Percentiles rank a stretch among this genome's conserved stretches.
These are phyloP conservation scores for Macroventuria anomochaeta DNA, from an alignment of 2,329 filamentous ascomycete genomes.

Conservation along the genomic window DNA sequence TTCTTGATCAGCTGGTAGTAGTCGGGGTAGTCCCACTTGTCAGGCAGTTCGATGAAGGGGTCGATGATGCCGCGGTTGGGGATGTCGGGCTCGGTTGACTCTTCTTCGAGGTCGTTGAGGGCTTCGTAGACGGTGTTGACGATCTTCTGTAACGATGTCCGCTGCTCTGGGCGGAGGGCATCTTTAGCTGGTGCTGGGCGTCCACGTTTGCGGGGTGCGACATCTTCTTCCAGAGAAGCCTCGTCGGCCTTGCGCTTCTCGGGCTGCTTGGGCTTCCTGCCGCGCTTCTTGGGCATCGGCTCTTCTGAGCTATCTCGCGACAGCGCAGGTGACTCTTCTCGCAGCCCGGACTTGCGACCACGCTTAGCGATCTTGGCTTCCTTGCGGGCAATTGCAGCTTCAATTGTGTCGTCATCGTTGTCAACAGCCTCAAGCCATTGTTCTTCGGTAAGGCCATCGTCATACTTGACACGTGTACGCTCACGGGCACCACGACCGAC, in stretches of 20 bases:
- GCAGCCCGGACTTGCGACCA: conserved; percentile 65
- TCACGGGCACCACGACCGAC: conserved; percentile 92
- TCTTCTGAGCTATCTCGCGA: conserved; percentile 87
- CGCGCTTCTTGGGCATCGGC: conserved; percentile 76
- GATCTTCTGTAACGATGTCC: conserved; percentile 78
- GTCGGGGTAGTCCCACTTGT: conserved; percentile 87
- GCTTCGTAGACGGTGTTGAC: conserved; percentile 78
- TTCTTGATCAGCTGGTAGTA: conserved; percentile 93
- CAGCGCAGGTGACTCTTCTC: conserved; percentile 76
- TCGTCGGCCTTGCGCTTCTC: conserved; percentile 90
- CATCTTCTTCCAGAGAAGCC: conserved; percentile 69
- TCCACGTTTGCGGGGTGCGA: conserved; percentile 68
- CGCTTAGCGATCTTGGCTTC: conserved; percentile 83
- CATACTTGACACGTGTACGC: conserved; percentile 91
- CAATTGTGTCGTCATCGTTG: conserved; percentile 91
- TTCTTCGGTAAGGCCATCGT: conserved; percentile 96
- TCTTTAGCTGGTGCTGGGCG: conserved; percentile 70
- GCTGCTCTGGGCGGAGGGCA: conserved; percentile 71
- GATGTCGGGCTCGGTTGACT: conserved; percentile 65
- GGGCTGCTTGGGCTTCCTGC: conserved; percentile 72
- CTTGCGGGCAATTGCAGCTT: conserved; percentile 90
- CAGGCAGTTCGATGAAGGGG: conserved; percentile 89
- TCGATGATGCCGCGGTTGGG: conserved; percentile 84
- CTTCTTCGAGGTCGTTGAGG: conserved; percentile 84
- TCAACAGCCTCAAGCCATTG: conserved; percentile 99